Evolutionary conservation across 768 basidiomycete genomes (phyloP), one percentile per base, ranked within the genome.

Genomic region (Ramaria rubella): DNA sequence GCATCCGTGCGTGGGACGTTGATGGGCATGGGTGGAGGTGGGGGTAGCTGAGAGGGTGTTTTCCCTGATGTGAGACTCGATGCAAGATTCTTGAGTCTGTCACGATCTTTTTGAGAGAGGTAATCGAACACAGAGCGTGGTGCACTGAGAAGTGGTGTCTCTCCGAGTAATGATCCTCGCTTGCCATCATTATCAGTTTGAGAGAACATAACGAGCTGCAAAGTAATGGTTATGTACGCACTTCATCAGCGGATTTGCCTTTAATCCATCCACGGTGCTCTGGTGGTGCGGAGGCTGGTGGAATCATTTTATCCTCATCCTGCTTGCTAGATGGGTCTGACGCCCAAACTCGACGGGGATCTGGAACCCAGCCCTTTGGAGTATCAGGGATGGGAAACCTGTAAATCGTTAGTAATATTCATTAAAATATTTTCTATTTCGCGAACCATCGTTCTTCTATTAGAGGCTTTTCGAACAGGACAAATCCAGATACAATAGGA

Each of bases 41-140:
- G 53, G 44, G 69, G 58, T 15, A 60, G 45, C n/a, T 68, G 59
- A 15, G 49, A 44, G 15, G 45, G 19, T 2, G 63, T 58, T 3
- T 67, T 55, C n/a, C 65, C 54, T 15, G 62, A 52, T 8, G 65
- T 58, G 23, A 46, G n/a, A 50, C 63, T 67, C 6, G 77, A 63
- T 12, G 79, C 68, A 26, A 89, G 78, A 27, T 77, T 77, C 64
- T 85, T 77, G 15, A 99, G 77, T 5, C 94, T 85, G 58, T 96
- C 94, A 55, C 83, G 81, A 64, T 95, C 92, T 64, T 94, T 94
- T 61, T 87, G 81, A 0, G 96, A 95, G 67, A 98, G 82, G 67
- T 85, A 98, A 44, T 98, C 94, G 67, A 95, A 97, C 15, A 99
- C 81, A 0, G 95, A 97, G 11, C 83, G 82, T 1, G 88, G 81